Percentiles rank a stretch among this genome's conserved stretches.
phyloP scores from a whole-genome alignment of 2,329 filamentous ascomycete species.

The Chaetomiaceae sp. region DNA sequence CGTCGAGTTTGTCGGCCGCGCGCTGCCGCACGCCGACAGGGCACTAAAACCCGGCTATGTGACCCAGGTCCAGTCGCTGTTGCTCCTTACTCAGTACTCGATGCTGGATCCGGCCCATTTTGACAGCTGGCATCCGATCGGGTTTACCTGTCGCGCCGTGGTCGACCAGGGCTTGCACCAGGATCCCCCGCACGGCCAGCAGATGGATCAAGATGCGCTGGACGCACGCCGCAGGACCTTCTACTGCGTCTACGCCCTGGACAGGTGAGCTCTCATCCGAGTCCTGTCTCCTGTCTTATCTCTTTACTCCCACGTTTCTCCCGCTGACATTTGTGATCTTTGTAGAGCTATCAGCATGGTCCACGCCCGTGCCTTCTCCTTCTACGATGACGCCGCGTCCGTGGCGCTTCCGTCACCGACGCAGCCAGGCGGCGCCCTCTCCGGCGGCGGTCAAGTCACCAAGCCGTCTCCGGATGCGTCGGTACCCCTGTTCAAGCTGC shows the following conservation, averaged over 20 bases:
- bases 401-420: constrained; percentile 61
- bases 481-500: constrained; percentile 72
- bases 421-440: constrained; percentile 41
- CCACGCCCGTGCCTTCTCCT: constrained; percentile 82
- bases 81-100: constrained; percentile 83
- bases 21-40: constrained; percentile 72
- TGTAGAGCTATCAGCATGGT: constrained; percentile 79
- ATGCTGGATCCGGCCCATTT: constrained; percentile 88
- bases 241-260: constrained; percentile 84
- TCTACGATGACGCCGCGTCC: constrained; percentile 81
- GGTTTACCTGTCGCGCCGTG: constrained; percentile 80
- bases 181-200: constrained; percentile 69
- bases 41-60: constrained; percentile 82
- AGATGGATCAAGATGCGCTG: constrained; percentile 62
- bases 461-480: constrained; percentile 61
- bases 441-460: constrained; percentile 39
- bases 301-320: too few species aligned
- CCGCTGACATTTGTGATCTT: constrained; percentile 2
- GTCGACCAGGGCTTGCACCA: constrained; percentile 91
- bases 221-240: constrained; percentile 80
- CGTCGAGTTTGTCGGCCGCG: constrained; percentile 54
- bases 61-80: constrained; percentile 78
- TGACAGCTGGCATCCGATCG: constrained; percentile 89
- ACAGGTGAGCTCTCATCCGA: constrained; percentile 54
- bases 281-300: not conserved